Percentiles rank a stretch among this genome's conserved stretches.
Evolutionary conservation across 305 asterid genomes (phyloP).

Genomic region (Striga hermonthica): DNA sequence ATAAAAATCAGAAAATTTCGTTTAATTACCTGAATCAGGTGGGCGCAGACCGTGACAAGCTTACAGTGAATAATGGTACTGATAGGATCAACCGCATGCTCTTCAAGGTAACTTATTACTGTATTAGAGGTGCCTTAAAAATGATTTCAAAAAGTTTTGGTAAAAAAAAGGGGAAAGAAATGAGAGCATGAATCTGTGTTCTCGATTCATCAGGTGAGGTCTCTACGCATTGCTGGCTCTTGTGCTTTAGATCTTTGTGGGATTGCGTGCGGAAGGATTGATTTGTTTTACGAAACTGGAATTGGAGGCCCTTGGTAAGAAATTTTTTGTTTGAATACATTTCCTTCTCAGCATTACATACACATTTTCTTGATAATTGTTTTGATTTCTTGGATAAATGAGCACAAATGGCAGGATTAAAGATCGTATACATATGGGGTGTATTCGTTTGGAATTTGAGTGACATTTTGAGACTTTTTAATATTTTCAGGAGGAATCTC

Average conservation of each 20-base stretch:
- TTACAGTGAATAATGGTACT: slow-evolving; percentile 50
- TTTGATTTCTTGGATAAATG: no score
- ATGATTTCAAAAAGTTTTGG: slow-evolving; percentile 5
- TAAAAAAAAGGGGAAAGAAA: slow-evolving; percentile 2
- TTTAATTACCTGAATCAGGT: slow-evolving; percentile 36
- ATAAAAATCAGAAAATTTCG: no score
- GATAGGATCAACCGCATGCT: slow-evolving; percentile 61
- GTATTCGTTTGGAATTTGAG: no score
- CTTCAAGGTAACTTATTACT: slow-evolving; percentile 46
- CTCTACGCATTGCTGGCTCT: slow-evolving; percentile 70
- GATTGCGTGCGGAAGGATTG: slow-evolving; percentile 70
- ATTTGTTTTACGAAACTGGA: slow-evolving; percentile 56
- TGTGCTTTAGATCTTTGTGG: slow-evolving; percentile 72
- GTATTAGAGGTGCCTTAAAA: slow-evolving; percentile 1
- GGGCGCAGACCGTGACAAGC: slow-evolving; percentile 58
- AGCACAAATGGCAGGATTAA: no score
- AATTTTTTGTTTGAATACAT: neutral
- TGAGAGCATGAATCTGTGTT: slow-evolving; percentile 8
- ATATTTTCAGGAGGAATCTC: no score
- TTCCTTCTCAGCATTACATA: neutral
- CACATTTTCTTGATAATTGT: neutral
- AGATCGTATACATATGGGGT: no score
- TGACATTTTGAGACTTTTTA: no score
- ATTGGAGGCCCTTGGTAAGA: slow-evolving; percentile 71
- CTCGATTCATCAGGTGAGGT: slow-evolving; percentile 53